Evolutionary conservation across 768 basidiomycete species (phyloP).

Genomic region (Dioszegia crocea): DNA sequence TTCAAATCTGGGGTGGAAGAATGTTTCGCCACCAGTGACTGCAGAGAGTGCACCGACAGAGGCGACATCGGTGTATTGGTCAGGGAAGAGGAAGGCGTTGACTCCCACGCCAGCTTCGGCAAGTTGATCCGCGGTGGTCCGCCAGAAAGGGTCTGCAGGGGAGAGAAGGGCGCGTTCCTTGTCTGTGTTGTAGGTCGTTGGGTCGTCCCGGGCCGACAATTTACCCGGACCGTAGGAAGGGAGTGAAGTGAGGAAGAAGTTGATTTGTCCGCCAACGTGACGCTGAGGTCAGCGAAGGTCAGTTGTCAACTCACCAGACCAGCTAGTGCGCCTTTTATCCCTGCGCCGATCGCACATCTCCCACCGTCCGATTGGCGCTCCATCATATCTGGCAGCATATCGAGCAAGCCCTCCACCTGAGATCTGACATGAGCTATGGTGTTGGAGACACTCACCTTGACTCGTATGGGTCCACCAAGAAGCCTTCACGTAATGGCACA

Average conservation of each 20-base stretch:
- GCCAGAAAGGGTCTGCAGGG: constrained; percentile 75
- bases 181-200: constrained; percentile 70
- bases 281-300: constrained; percentile 18
- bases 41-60: constrained; percentile 73
- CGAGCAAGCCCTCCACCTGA: constrained; percentile 65
- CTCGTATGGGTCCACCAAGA: constrained; percentile 71
- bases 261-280: constrained; percentile 65
- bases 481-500: constrained; percentile 64
- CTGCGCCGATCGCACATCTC: constrained; percentile 69
- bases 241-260: constrained; percentile 66
- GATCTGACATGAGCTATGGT: constrained; percentile 52
- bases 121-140: constrained; percentile 77
- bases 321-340: constrained; percentile 66
- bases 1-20: constrained; percentile 81
- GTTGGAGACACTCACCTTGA: constrained; percentile 58
- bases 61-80: constrained; percentile 75
- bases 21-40: constrained; percentile 81
- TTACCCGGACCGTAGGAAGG: constrained; percentile 72
- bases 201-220: constrained; percentile 61
- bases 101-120: constrained; percentile 86
- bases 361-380: constrained; percentile 53
- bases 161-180: constrained; percentile 77
- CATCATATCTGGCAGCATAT: constrained; percentile 63
- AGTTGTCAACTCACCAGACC: constrained; percentile 58
- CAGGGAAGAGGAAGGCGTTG: constrained; percentile 79